Evolutionary conservation across 2,329 filamentous ascomycete genomes (phyloP), one percentile per base, ranked within the genome.

Genomic region (Colletotrichum euphorbiae): DNA sequence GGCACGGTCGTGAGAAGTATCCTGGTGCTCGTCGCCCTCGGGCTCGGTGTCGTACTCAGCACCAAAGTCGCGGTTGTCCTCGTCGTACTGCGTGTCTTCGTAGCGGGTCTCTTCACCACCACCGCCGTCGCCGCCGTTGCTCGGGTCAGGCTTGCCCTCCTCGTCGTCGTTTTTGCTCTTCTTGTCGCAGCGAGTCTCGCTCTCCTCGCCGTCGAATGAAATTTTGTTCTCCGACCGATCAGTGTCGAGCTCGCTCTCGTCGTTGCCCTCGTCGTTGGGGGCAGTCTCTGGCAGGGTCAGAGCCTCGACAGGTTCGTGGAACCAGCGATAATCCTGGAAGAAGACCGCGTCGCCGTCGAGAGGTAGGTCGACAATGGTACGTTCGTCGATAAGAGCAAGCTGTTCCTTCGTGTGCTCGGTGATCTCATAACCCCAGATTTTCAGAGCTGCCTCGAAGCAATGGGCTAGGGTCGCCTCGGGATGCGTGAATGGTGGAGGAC

Each of bases 301-400:
- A 15, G 42, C 13, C 12, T 15, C 4, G 21, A 4, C 9, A 42
- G 50, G 17, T 12, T 19, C 13, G 15, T 28, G 12, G 17, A 54
- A n/a, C 48, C 62, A 52, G 1, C 24, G 17, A 11, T 54, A 58
- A 2, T 67, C 52, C 11, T 57, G 28, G 13, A 28, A 43, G 28
- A 63, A 64, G 15, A 64, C 38, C 19, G 38, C 40, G 38, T 64
- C 19, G 11, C 52, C 38, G 12, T 68, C 60, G 19, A 67, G 46
- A 6, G 60, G 65, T 13, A 64, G 17, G 38, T 68, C 65, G 38
- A 54, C 52, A 21, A 46, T 64, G 4, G 64, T 31, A 33, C 40
- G 17, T 1, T 3, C 19, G 15, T 42, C 13, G 13, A 64, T 38
- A 2, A 38, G 36, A 5, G 48, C 19, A 21, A 64, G 51, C 31